Base-by-base conservation (phyloP, 108 stramenopile species). In the Cyclotella choctawhatcheeana region DNA sequence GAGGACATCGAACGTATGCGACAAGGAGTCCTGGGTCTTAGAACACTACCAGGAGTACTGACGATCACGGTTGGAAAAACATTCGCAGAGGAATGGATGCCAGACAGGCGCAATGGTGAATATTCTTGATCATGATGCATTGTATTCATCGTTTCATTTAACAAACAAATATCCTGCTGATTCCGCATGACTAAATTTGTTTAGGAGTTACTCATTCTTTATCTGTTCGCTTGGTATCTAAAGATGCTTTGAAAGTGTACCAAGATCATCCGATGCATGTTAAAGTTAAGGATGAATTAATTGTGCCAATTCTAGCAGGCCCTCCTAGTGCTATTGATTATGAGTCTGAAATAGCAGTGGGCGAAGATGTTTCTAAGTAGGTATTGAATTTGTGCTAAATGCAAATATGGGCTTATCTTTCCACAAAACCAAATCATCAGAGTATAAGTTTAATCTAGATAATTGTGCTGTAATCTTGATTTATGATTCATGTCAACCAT, bases 21-120 rank as follows among this genome's bases (percentile, higher is more conserved):
- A 2, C 45, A 81, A n/a, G 79, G 74, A 5, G 47, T 58, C 0
- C 24, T 44, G 7, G 55, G 74, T 17, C 74, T 81, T 2, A 81
- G 54, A 25, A 27, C 74, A 3, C 75, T 81, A 21, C 71, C 70
- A 21, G 79, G 79, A 6, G 79, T 73, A 1, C 30, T 81, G 21
- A 63, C 68, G 35, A 56, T 81, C 48, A 67, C 68, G 0, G 27
- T 81, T 44, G 79, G 79, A 10, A 13, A 35, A 7, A 66, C 71
- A 5, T 81, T 81, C 52, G 73, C 33, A 12, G 79, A 81, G 29
- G 79, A 81, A 22, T 74, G 79, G 74, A 81, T 81, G 79, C 34
- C 73, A 14, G 79, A 81, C 26, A 53, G 79, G n/a, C 70, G 71
- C 31, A 55, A 64, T 64, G 63, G 63, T 47, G 22, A 58, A 35